Evolutionary conservation across 164 flowering plant genomes (phyloP).

Genomic region (Akebia trifoliata): DNA sequence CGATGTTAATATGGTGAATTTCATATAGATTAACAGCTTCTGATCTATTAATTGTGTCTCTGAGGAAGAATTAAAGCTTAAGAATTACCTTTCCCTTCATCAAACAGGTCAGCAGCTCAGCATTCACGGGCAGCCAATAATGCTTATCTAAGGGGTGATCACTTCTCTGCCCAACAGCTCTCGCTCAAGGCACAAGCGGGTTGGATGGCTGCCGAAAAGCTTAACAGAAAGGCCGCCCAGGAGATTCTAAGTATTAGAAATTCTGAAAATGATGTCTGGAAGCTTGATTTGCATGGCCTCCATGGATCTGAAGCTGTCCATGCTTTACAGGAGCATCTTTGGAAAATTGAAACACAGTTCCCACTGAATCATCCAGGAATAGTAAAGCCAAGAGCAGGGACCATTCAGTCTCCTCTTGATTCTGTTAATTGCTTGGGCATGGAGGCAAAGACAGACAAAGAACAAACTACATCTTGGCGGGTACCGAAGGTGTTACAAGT

Average conservation of each 20-base stretch:
- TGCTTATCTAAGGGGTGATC: constrained; percentile 79
- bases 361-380: constrained; percentile 21
- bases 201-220: constrained; percentile 56
- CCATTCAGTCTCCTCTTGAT: constrained; percentile 18
- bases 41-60: neutral
- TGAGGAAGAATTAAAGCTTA: neutral
- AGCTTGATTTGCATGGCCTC: constrained; percentile 92
- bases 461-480: constrained; percentile 23
- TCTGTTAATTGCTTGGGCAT: constrained; percentile 15
- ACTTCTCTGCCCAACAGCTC: constrained; percentile 55
- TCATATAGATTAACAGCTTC: no score
- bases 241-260: constrained; percentile 63
- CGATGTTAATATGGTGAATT: no score
- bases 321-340: constrained; percentile 55
- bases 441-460: constrained; percentile 23
- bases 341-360: constrained; percentile 46
- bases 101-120: constrained; percentile 66
- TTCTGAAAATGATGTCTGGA: constrained; percentile 55
- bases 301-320: constrained; percentile 84
- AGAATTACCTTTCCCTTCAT: neutral
- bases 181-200: constrained; percentile 61
- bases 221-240: constrained; percentile 68
- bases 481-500: constrained; percentile 52
- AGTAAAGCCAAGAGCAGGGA: constrained; percentile 13
- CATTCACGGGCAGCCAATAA: constrained; percentile 71